These are phyloP conservation scores for Rhizophagus prolifer DNA, from an alignment of 192 early-diverging fungal genomes.

Conservation along the genomic window DNA sequence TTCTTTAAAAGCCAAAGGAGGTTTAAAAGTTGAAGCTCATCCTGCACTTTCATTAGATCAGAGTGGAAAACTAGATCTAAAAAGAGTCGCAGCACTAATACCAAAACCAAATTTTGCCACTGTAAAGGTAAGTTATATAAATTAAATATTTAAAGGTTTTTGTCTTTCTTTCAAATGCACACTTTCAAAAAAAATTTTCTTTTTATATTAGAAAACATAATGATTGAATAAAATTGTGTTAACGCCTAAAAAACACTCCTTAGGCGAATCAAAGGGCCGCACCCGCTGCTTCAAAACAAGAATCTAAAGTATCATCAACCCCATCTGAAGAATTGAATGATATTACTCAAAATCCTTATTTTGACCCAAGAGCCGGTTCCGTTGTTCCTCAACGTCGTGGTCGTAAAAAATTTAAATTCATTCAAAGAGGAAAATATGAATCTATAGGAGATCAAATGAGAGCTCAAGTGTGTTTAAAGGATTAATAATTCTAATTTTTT, in stretches of 20 bases:
- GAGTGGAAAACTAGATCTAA: constrained; percentile 49
- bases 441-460: constrained; percentile 81
- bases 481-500: neutral
- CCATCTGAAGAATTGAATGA: constrained; percentile 54
- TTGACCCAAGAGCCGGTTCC: constrained; percentile 64
- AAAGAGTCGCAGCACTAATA: constrained; percentile 42
- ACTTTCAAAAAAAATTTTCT: neutral
- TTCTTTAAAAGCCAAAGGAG: constrained; percentile 36
- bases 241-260: constrained; percentile 39
- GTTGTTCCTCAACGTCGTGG: constrained; percentile 44
- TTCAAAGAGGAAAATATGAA: constrained; percentile 78
- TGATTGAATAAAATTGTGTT: neutral
- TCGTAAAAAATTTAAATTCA: constrained; percentile 71
- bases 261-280: constrained; percentile 69
- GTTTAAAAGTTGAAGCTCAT: constrained; percentile 37
- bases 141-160: neutral
- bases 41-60: constrained; percentile 45
- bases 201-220: constrained; percentile 17
- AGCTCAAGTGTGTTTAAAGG: constrained; percentile 52
- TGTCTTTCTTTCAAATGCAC: constrained; percentile 25
- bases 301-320: constrained; percentile 48
- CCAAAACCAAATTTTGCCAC: constrained; percentile 53
- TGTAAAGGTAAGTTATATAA: constrained; percentile 36
- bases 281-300: constrained; percentile 44
- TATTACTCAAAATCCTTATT: constrained; percentile 86